These are phyloP conservation scores for Calocera viscosa DNA, from an alignment of 768 basidiomycete species.

Conservation along the genomic window DNA sequence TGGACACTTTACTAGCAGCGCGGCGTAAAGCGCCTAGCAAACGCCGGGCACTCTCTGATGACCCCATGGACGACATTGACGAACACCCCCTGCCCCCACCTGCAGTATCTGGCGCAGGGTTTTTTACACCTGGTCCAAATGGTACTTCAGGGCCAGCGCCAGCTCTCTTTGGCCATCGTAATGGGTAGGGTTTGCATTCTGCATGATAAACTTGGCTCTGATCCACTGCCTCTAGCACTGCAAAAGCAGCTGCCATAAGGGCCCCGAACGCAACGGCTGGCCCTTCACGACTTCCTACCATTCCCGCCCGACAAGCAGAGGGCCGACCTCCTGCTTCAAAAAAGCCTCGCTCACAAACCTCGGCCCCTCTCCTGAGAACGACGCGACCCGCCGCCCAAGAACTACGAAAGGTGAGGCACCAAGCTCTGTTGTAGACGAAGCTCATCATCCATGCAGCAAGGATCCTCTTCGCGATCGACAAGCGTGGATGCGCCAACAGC, in stretches of 20 bases:
- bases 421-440: too few species aligned
- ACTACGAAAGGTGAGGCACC: not conserved
- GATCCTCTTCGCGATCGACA: constrained; percentile 2
- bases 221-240: not conserved
- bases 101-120: constrained; percentile 51
- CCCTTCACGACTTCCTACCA: not conserved
- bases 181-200: not conserved
- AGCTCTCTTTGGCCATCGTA: not conserved
- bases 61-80: constrained; percentile 19
- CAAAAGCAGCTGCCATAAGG: not conserved
- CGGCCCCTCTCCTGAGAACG: not conserved
- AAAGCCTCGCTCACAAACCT: not conserved
- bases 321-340: not conserved
- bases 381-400: not conserved
- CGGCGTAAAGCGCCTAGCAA: constrained; percentile 42
- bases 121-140: constrained; percentile 56
- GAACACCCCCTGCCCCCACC: constrained; percentile 32
- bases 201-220: not conserved
- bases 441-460: not conserved
- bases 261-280: not conserved
- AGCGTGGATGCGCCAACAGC: not conserved
- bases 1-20: constrained; percentile 61
- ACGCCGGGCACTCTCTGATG: constrained; percentile 39
- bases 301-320: not conserved
- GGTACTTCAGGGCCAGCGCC: not conserved